These are phyloP conservation scores for Solanum chilense DNA, from an alignment of 257 asterid genomes.

Conservation along the genomic window DNA sequence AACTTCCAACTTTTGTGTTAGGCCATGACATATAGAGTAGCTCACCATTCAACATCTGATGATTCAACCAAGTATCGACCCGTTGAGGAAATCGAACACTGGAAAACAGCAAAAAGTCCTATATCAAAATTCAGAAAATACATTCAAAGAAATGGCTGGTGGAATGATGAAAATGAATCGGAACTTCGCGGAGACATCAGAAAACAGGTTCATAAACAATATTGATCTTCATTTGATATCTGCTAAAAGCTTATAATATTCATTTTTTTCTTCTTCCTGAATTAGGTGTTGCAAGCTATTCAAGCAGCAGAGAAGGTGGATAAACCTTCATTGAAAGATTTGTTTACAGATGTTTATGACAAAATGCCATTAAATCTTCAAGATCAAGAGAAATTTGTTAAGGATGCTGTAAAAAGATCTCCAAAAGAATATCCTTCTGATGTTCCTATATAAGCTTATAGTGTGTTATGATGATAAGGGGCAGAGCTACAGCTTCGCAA, in stretches of 20 bases:
- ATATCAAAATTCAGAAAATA: constrained; percentile 59
- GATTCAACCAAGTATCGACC: constrained; percentile 88
- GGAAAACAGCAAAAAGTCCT: constrained; percentile 62
- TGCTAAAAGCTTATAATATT: background rate
- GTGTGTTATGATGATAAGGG: background rate
- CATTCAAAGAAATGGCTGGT: constrained; percentile 67
- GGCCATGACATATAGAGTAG: constrained; percentile 78
- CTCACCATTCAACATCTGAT: constrained; percentile 93
- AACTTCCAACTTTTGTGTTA: background rate
- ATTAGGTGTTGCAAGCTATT: constrained; percentile 56
- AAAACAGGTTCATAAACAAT: constrained; percentile 34
- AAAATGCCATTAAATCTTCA: constrained; percentile 39
- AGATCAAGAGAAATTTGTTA: constrained; percentile 59
- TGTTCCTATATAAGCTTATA: constrained; percentile 43
- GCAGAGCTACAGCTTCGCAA: background rate
- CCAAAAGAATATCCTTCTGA: constrained; percentile 67
- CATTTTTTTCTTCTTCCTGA: background rate
- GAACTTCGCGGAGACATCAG: constrained; percentile 40
- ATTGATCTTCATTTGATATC: background rate
- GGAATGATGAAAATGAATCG: constrained; percentile 60
- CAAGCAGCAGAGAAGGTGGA: constrained; percentile 57
- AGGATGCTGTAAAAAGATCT: constrained; percentile 45
- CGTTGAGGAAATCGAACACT: constrained; percentile 57
- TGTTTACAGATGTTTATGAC: constrained; percentile 73
- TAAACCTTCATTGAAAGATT: constrained; percentile 41